Evolutionary conservation across 176 grass and related monocot species (phyloP), one percentile per base, ranked within the genome.

Genomic region (Avena eriantha): DNA sequence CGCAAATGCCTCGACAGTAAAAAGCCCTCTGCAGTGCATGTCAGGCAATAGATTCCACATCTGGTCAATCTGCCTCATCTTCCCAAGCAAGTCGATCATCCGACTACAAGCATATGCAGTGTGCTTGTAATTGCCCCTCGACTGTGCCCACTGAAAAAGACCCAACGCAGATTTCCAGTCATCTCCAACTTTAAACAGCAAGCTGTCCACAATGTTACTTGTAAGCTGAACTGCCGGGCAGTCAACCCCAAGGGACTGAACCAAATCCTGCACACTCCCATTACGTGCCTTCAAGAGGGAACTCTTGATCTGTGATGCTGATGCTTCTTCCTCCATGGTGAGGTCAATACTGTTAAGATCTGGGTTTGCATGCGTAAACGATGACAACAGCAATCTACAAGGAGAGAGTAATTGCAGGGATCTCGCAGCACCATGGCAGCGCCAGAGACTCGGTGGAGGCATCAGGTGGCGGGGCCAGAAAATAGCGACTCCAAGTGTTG

Each of bases 41-140:
- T 95, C 88, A 41, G 91, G 60, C 56, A 95, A 71, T 33, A 98
- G 92, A 59, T 86, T 88, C 93, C 89, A 95, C 93, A 95, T 95
- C 67, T 47, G 71, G 60, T 93, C 90, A 66, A 92, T 89, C 73
- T 94, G 86, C 73, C 69, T 94, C 93, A 94, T 95, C 87, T 98
- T 98, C 77, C 91, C 93, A 47, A 98, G 86, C 34, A 95, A 84
- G 78, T 98, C 96, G 31, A 98, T 85, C 92, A 95, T 90, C 89
- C 82, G 88, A 75, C 88, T 84, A 75, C 92, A 93, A 39, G 92
- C 79, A 86, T 86, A 86, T 47, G 55, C 56, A 10, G 91, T 91
- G 84, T 94, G 92, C 69, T 85, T 86, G 79, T 90, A 98, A 81
- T 88, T 86, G 50, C 14, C 76, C 68, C 82, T 80, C 41, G 83